Evolutionary conservation across 2,329 filamentous ascomycete species (phyloP).

Genomic region (Phialophora verrucosa): DNA sequence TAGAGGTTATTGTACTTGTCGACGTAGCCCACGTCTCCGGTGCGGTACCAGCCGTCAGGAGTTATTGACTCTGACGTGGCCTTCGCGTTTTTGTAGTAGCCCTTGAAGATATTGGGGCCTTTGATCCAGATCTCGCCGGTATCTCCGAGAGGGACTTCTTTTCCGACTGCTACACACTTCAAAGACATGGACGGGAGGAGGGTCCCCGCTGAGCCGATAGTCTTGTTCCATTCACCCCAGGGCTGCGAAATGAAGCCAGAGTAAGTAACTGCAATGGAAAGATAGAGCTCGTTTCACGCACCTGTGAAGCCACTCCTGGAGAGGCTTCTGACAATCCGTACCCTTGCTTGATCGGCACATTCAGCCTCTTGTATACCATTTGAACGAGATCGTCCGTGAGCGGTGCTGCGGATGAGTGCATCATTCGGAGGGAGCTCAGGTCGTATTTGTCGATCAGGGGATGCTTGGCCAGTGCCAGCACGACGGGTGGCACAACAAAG

Average conservation of each 20-base stretch:
- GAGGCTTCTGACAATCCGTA: slow-evolving; percentile 88
- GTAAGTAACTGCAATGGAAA: slow-evolving; percentile 61
- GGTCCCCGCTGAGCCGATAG: slow-evolving; percentile 77
- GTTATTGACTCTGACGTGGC: slow-evolving; percentile 57
- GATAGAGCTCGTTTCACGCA: slow-evolving; percentile 68
- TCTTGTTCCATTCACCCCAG: slow-evolving; percentile 73
- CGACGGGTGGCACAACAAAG: slow-evolving; percentile 82
- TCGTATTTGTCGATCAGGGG: slow-evolving; percentile 80
- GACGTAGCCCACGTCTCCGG: slow-evolving; percentile 81
- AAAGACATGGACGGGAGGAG: slow-evolving; percentile 73
- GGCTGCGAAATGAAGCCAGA: slow-evolving; percentile 55
- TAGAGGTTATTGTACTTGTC: slow-evolving; percentile 80
- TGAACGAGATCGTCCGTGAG: slow-evolving; percentile 79
- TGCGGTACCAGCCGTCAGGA: slow-evolving; percentile 81
- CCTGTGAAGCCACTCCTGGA: slow-evolving; percentile 58
- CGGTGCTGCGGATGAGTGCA: slow-evolving; percentile 86
- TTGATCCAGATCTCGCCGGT: slow-evolving; percentile 70
- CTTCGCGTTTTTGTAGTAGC: slow-evolving; percentile 58
- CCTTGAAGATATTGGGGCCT: slow-evolving; percentile 64
- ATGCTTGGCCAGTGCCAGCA: slow-evolving; percentile 78
- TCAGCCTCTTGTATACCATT: slow-evolving; percentile 72
- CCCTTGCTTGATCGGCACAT: slow-evolving; percentile 81
- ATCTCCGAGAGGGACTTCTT: slow-evolving; percentile 66
- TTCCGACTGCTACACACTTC: slow-evolving; percentile 58
- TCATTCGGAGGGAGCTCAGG: slow-evolving; percentile 76